Base-by-base conservation (phyloP, 371 early-diverging fungal species). In the Apophysomyces variabilis region DNA sequence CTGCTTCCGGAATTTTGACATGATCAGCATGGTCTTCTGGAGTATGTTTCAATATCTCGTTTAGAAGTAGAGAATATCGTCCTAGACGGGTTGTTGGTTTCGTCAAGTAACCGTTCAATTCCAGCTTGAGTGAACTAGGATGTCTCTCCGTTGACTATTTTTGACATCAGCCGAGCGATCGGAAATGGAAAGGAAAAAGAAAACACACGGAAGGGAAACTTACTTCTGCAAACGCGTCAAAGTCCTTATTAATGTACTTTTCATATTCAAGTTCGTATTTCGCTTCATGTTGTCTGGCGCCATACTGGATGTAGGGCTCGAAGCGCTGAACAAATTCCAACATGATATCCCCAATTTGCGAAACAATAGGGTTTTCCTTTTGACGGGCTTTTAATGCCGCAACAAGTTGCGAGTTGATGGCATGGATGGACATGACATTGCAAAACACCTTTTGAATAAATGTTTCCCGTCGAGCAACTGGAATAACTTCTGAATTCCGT, bases 51-150 rank as follows among this genome's bases (percentile, higher is more conserved):
- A 95, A 75, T 44, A 95, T 89, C n/a, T 90, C 92, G 62, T 89
- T 88, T n/a, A 98, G 85, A n/a, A 98, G 72, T 44, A 98, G 79
- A 1, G 92, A 92, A 67, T 96, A 98, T 46, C 95, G 87, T 12
- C 93, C 96, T 39, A 97, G 71, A 11, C 96, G 89, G 7, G 95
- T 91, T 0, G 94, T 93, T 12, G 97, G 97, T 18, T 79, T 82
- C 1, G 89, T 89, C 60, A 97, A 76, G 71, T 95, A 97, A 41
- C 89, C 89, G 70, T 91, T 88, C 26, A 93, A 68, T 61, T 89
- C 90, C n/a, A 95, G 74, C 65, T 93, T 93, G 35, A 90, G 77
- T 57, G 91, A 87, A 62, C 66, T 67, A 1, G 77, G 69, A 35
- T 79, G 77, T 32, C 79, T 70, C 47, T 82, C 82, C 2, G 73